Evolutionary conservation across 139 green algal species (phyloP).

Genomic region (Micromonas pusilla): DNA sequence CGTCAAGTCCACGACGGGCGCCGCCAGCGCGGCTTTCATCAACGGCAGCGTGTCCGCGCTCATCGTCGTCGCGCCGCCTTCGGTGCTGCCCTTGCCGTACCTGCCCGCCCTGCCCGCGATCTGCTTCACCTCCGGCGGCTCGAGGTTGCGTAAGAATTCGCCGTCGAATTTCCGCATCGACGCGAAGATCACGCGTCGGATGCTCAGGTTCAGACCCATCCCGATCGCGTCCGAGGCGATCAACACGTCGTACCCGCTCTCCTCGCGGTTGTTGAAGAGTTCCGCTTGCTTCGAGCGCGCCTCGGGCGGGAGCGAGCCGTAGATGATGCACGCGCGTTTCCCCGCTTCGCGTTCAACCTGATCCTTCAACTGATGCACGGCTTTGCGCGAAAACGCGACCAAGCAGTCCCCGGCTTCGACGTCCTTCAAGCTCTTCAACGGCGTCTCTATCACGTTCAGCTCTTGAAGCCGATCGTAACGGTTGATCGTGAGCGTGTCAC

Average conservation of each 20-base stretch:
- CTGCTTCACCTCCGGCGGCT: constrained; percentile 46
- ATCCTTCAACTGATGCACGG: constrained; percentile 70
- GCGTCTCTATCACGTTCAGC: constrained; percentile 44
- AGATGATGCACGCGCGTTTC: constrained; percentile 65
- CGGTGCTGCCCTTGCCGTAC: constrained; percentile 30
- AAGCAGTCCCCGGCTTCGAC: constrained; percentile 82
- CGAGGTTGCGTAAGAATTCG: constrained; percentile 33
- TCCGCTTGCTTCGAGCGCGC: constrained; percentile 66
- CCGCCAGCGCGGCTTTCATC: background rate
- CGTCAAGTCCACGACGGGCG: background rate
- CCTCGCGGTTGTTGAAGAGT: constrained; percentile 75
- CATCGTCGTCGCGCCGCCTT: constrained; percentile 24
- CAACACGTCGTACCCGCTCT: constrained; percentile 67
- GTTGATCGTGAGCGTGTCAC: constrained; percentile 36
- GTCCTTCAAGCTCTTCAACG: constrained; percentile 31
- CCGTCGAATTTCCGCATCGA: constrained; percentile 71
- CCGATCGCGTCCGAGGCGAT: constrained; percentile 88
- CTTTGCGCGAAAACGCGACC: constrained; percentile 79
- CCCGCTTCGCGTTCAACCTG: constrained; percentile 46
- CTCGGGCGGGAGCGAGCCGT: constrained; percentile 81
- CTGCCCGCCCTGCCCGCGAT: constrained; percentile 47
- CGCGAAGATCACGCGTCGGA: constrained; percentile 81
- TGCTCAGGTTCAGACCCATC: constrained; percentile 97
- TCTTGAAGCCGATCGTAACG: constrained; percentile 63
- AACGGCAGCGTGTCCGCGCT: background rate